Evolutionary conservation across 2,329 filamentous ascomycete genomes (phyloP), one percentile per base, ranked within the genome.

Genomic region (Penicillium sp.): DNA sequence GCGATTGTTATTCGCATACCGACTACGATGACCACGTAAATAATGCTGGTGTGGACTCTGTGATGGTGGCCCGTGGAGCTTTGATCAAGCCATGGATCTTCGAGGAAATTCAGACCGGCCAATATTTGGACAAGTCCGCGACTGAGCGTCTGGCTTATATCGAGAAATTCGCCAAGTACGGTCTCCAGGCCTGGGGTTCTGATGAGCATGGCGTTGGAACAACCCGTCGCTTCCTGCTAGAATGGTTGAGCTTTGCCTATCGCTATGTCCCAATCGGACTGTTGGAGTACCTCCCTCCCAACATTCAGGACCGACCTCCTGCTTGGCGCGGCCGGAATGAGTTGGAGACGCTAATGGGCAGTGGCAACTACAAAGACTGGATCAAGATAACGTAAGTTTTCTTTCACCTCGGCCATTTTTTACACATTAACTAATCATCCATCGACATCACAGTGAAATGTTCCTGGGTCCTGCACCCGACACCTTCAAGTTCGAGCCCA

Each of bases 31-130:
- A 87, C 57, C 87, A 94, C 69, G 81, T 97, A 40, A 82, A 88
- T 48, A 84, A 93, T 58, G 84, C 90, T 37, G 85, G 86, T 47
- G 92, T 97, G 46, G 93, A 97, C 78, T 87, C 87, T n/a, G 90
- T 96, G 71, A 97, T 99, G 94, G 86, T 97, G 60, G 94, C 88
- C n/a, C 90, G 94, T 60, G 94, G 94, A 56, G 94, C 94, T 10
- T 84, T 99, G 58, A 91, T 97, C 78, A 99, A 99, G 78, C 94
- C 94, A 0, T 99, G 94, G 94, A 82, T 99, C 62, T 99, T 97
- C 71, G 94, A 99, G 75, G 94, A 99, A 77, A 97, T 99, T 55
- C 86, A 90, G 65, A 84, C 87, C 62, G 89, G 90, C 6, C 94
- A 97, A 76, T 97, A 97, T 72, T 85, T 99, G 40, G 94, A 99